These are phyloP conservation scores for Hericium coralloides DNA, from an alignment of 768 basidiomycete genomes.

Conservation along the genomic window DNA sequence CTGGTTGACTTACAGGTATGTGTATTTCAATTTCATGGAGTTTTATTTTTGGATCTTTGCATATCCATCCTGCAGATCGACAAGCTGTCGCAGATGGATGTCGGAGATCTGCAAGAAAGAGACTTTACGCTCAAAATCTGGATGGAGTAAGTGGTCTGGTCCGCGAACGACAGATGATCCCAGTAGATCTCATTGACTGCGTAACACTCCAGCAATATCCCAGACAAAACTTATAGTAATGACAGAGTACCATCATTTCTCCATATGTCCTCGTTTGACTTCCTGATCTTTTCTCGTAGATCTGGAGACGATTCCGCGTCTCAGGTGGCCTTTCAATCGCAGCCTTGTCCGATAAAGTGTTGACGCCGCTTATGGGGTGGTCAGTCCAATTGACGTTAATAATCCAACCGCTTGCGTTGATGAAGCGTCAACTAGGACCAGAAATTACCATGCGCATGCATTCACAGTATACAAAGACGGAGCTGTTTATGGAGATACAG, in stretches of 20 bases:
- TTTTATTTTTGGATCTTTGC: neutral
- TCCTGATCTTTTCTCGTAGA: neutral
- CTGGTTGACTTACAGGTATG: neutral
- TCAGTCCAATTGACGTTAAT: neutral
- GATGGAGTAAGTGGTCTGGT: neutral
- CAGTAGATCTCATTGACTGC: neutral
- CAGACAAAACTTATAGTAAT: neutral
- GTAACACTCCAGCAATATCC: neutral
- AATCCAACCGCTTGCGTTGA: too few relatives aligned
- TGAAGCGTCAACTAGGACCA: neutral
- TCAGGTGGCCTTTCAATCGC: conserved; percentile 1
- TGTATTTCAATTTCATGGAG: neutral
- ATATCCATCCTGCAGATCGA: neutral
- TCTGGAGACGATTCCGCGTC: conserved; percentile 2
- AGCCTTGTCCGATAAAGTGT: neutral
- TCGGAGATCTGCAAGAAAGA: neutral
- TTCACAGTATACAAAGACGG: conserved; percentile 2
- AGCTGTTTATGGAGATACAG: neutral
- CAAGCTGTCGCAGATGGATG: neutral
- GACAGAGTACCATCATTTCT: neutral
- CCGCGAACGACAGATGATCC: too few relatives aligned
- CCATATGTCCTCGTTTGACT: neutral
- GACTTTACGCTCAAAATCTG: neutral
- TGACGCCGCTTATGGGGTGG: conserved; percentile 2
- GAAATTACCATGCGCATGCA: conserved; percentile 3